Conservation (phyloP, 2,329 filamentous ascomycete species). For the Coniochaeta pulveracea region DNA sequence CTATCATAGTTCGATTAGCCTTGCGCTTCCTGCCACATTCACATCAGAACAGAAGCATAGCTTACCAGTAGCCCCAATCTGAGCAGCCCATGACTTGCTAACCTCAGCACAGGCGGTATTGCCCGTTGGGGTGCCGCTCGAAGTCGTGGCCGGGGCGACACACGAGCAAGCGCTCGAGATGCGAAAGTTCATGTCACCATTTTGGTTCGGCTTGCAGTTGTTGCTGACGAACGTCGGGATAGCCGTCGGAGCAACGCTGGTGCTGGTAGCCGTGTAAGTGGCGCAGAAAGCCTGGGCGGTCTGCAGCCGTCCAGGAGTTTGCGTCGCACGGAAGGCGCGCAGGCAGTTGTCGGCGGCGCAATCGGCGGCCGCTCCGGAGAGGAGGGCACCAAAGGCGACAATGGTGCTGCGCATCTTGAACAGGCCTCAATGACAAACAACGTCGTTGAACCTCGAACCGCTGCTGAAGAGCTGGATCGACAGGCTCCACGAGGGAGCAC, state of each 20-base stretch:
- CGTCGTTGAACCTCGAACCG: no score
- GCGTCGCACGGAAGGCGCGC: conserved; percentile 22
- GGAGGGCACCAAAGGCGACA: conserved; percentile 5
- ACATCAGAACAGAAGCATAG: no score
- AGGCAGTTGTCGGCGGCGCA: conserved; percentile 26
- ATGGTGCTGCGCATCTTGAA: conserved; percentile 5
- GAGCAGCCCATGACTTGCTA: conserved; percentile 9
- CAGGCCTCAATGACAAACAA: neutral
- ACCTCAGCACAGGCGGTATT: conserved; percentile 9
- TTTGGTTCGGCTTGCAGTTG: conserved; percentile 11
- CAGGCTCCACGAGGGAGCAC: no score
- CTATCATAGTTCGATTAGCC: conserved; percentile 2
- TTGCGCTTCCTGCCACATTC: no score
- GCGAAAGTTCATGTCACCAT: conserved; percentile 9
- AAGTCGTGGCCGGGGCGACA: conserved; percentile 5
- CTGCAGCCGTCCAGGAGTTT: conserved; percentile 19
- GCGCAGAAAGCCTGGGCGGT: conserved; percentile 21
- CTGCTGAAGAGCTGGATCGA: neutral
- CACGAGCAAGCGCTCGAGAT: conserved; percentile 15
- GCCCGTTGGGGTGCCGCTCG: conserved; percentile 6
- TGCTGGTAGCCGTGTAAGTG: conserved; percentile 11
- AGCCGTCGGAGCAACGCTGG: conserved; percentile 7
- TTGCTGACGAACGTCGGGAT: conserved; percentile 12
- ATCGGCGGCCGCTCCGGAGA: conserved; percentile 6
- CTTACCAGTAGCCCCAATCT: conserved; percentile 6